Evolutionary conservation across 352 stramenopile species (phyloP).

Genomic region (Phytophthora palmivora): DNA sequence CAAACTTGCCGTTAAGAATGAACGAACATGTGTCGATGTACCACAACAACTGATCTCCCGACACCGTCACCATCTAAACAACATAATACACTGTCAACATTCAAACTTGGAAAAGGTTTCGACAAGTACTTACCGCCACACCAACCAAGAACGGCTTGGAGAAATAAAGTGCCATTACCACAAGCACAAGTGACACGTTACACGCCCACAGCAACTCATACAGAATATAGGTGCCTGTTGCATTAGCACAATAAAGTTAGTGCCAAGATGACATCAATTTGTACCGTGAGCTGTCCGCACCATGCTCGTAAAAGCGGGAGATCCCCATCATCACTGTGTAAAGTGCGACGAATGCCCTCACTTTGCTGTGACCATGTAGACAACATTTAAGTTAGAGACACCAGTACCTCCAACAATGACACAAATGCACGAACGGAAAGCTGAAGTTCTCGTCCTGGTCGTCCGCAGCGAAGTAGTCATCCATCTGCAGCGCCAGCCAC

Average conservation of each 20-base stretch:
- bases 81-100: neutral
- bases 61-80: constrained; percentile 87
- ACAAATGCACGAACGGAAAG: constrained; percentile 52
- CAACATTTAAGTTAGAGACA: neutral
- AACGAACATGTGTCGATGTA: constrained; percentile 88
- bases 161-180: constrained; percentile 70
- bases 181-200: constrained; percentile 78
- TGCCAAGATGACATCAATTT: neutral
- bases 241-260: constrained; percentile 4
- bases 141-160: constrained; percentile 87
- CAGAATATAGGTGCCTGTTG: constrained; percentile 67
- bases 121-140: constrained; percentile 53
- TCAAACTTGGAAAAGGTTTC: neutral
- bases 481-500: constrained; percentile 61
- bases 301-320: constrained; percentile 67
- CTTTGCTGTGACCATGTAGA: constrained; percentile 37
- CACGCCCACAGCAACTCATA: constrained; percentile 87
- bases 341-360: constrained; percentile 55
- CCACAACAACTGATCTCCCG: constrained; percentile 94
- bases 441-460: constrained; percentile 52
- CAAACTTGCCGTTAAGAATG: constrained; percentile 83
- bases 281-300: constrained; percentile 36
- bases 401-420: neutral
- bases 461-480: constrained; percentile 53
- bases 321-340: constrained; percentile 64